A percentile compares a stretch with the other conserved stretches of the same genome.
Evolutionary conservation across 306 rosid species (phyloP).

Genomic region (Dalbergia oliveri): DNA sequence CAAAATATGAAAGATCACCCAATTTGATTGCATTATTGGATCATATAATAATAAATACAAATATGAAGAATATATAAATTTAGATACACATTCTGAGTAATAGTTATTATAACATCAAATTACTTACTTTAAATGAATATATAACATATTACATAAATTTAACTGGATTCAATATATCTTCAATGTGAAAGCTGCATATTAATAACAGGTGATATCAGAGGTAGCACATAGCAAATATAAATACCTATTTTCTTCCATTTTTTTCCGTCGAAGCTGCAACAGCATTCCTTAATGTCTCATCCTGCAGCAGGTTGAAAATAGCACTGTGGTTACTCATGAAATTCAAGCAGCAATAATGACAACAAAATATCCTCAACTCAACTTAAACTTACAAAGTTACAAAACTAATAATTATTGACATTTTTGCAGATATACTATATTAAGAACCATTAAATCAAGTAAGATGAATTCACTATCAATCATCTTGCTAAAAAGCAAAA

Average conservation of each 20-base stretch:
- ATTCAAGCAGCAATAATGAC: neutral
- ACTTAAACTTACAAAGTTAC: neutral
- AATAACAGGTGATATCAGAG: conserved; percentile 3
- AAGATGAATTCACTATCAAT: conserved; percentile 41
- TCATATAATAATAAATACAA: neutral
- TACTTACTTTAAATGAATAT: neutral
- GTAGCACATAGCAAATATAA: neutral
- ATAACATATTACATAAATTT: neutral
- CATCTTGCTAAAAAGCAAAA: conserved; percentile 35
- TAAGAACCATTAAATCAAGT: conserved; percentile 24
- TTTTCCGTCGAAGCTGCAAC: conserved; percentile 47
- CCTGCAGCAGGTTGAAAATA: conserved; percentile 63
- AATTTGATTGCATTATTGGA: conserved; percentile 10
- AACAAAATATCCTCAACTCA: conserved; percentile 31
- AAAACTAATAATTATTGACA: neutral
- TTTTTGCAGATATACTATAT: conserved; percentile 9
- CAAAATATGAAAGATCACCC: conserved; percentile 1
- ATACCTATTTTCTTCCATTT: conserved; percentile 61
- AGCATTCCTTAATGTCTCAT: conserved; percentile 69
- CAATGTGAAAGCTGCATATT: neutral
- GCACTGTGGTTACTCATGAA: conserved; percentile 35
- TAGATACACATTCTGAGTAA: neutral
- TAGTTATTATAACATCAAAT: neutral
- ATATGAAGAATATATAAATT: neutral
- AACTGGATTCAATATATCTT: conserved; percentile 1